Evolutionary conservation across 2,329 filamentous ascomycete species (phyloP), one percentile per base, ranked within the genome.

Genomic region (Neopestalotiopsis clavispora): DNA sequence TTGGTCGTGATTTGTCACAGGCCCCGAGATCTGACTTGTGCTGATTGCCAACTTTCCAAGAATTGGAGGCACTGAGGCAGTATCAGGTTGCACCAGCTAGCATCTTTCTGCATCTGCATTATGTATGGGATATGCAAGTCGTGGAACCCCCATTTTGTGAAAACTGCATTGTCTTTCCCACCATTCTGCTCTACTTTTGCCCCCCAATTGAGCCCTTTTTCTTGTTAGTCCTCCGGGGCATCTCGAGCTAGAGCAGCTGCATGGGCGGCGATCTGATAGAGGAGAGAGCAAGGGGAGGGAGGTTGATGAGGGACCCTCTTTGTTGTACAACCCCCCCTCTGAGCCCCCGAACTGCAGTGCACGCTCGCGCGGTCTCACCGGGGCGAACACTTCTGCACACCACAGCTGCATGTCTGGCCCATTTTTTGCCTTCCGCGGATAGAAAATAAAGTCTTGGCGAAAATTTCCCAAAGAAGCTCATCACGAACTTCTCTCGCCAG

Each of bases 21-120:
- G 20, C 6, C 23, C 30, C 6, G 34, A 38, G 34, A 38, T 38
- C 9, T 23, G n/a, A 14, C 23, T 30, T 40, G 28, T n/a, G n/a
- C 30, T 12, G n/a, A 42, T 40, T 13, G 30, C 59, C 28, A 62
- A 34, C 32, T 62, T 62, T 62, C 59, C 59, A 62, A 40, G 30
- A 42, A 40, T 20, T 38, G 59, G 40, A 38, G 9, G 17, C 59
- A 40, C 5, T 30, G 23, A 38, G 9, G 17, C 59, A 40, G n/a
- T 30, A 40, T 52, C 45, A 40, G 32, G 32, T 34, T 17, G 32
- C 34, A 34, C 30, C 32, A 28, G 23, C 23, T 59, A n/a, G 13
- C n/a, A 12, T 23, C 58, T 62, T 38, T 38, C 30, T 34, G 34
- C 32, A 40, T 38, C 13, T 38, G 32, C 59, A 20, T 6, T 20